Percentiles rank a stretch among this genome's conserved stretches.
phyloP scores from a whole-genome alignment of 331 rosid species.

The Arachis monticola region DNA sequence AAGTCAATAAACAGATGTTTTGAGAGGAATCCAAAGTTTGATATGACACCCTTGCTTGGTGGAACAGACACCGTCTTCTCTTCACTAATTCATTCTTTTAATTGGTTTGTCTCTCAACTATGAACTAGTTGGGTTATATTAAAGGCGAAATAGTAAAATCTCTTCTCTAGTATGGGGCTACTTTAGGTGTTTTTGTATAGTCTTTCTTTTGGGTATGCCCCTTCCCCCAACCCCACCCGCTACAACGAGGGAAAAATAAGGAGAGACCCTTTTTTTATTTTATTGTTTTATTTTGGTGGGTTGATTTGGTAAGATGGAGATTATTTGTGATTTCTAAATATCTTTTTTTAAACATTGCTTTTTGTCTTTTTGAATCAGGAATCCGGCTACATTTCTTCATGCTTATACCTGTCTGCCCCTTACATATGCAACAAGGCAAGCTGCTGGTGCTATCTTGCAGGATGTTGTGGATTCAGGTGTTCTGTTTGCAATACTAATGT shows the following conservation, averaged over 20 bases:
- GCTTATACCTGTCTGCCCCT: constrained; percentile 97
- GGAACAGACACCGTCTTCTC: constrained; percentile 96
- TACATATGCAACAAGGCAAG: constrained; percentile 88
- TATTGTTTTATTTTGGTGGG: constrained; percentile 8
- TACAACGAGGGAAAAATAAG: no score
- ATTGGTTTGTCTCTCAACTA: constrained; percentile 80
- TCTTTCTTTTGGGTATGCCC: neutral
- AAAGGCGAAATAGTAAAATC: constrained; percentile 10
- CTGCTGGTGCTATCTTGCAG: constrained; percentile 92
- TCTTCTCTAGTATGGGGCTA: neutral
- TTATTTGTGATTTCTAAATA: neutral
- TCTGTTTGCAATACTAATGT: constrained; percentile 91
- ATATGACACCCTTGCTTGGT: constrained; percentile 96
- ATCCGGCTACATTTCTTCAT: constrained; percentile 96
- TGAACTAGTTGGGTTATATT: constrained; percentile 6
- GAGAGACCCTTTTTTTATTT: neutral
- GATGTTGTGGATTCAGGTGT: constrained; percentile 94
- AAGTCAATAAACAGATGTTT: constrained; percentile 90
- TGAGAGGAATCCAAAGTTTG: constrained; percentile 97
- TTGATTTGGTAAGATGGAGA: neutral
- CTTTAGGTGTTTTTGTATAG: constrained; percentile 17
- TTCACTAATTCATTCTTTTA: constrained; percentile 86
- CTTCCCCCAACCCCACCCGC: no score
- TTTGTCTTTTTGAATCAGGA: constrained; percentile 60
- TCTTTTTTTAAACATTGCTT: constrained; percentile 21